Evolutionary conservation across 257 asterid genomes (phyloP).

Genomic region (Solanum sejunctum): DNA sequence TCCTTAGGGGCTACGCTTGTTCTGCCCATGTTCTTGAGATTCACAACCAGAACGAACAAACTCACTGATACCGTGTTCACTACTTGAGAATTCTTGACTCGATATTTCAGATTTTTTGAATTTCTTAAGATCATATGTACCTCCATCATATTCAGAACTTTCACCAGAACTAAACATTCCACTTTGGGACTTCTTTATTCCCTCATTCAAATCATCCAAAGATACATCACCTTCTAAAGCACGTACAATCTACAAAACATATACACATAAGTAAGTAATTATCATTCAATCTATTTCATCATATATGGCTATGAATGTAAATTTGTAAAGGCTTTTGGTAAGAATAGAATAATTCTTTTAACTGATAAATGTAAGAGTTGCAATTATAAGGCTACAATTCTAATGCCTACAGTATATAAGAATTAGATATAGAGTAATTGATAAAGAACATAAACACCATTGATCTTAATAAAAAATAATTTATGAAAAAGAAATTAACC

Average conservation of each 20-base stretch:
- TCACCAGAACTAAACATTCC: conserved; percentile 30
- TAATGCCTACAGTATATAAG: no score
- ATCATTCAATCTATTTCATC: neutral
- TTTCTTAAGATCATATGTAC: conserved; percentile 21
- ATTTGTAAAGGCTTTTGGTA: neutral
- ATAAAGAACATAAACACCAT: neutral
- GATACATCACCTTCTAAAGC: conserved; percentile 81
- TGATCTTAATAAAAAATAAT: neutral
- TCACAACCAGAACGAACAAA: conserved; percentile 10
- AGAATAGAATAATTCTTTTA: neutral
- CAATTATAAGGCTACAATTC: no score
- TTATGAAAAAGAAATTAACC: conserved; percentile 15
- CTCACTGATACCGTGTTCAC: conserved; percentile 14
- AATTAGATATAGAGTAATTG: neutral
- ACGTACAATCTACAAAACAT: conserved; percentile 44
- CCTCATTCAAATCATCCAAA: conserved; percentile 46
- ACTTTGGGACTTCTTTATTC: conserved; percentile 17
- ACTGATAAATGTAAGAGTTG: neutral
- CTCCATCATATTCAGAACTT: conserved; percentile 36
- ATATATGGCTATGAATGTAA: neutral
- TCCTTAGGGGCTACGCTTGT: neutral
- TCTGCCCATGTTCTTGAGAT: conserved; percentile 13
- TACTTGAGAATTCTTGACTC: conserved; percentile 62
- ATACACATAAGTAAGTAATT: neutral
- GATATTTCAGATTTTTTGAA: conserved; percentile 26